Conservation (phyloP, 179 eudicot genomes). For the Carnegiea gigantea region DNA sequence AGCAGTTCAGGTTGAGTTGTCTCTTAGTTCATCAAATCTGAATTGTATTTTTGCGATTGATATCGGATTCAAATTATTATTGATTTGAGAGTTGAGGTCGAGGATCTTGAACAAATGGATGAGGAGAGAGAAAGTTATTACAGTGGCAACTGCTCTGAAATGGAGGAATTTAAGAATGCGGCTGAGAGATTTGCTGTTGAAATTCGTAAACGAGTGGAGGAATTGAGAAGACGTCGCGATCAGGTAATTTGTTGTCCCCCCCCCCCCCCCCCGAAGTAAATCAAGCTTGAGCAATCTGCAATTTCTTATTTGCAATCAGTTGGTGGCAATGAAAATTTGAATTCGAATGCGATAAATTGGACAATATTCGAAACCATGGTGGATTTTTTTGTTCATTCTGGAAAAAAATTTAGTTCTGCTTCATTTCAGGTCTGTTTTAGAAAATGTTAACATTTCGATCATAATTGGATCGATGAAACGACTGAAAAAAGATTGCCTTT, state of each 20-base stretch:
- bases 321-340: too few species aligned
- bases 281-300: neutral
- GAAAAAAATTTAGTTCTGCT: too few species aligned
- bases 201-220: conserved; percentile 29
- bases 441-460: too few species aligned
- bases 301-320: neutral
- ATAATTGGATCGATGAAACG: too few species aligned
- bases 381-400: too few species aligned
- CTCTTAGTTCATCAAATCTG: neutral
- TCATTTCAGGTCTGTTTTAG: too few species aligned
- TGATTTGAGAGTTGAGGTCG: conserved; percentile 42
- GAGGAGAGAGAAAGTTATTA: conserved; percentile 38
- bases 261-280: neutral
- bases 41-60: neutral
- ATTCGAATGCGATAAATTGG: too few species aligned
- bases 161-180: conserved; percentile 34
- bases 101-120: conserved; percentile 41
- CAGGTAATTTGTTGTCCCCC: conserved; percentile 33
- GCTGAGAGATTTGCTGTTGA: conserved; percentile 31
- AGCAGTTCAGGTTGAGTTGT: conserved; percentile 34
- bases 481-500: too few species aligned
- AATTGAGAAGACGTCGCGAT: conserved; percentile 32
- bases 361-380: too few species aligned
- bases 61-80: conserved; percentile 13
- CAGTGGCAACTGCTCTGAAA: conserved; percentile 24